phyloP scores from a whole-genome alignment of 805 yeast genomes.

The Wickerhamiella occidentalis region DNA sequence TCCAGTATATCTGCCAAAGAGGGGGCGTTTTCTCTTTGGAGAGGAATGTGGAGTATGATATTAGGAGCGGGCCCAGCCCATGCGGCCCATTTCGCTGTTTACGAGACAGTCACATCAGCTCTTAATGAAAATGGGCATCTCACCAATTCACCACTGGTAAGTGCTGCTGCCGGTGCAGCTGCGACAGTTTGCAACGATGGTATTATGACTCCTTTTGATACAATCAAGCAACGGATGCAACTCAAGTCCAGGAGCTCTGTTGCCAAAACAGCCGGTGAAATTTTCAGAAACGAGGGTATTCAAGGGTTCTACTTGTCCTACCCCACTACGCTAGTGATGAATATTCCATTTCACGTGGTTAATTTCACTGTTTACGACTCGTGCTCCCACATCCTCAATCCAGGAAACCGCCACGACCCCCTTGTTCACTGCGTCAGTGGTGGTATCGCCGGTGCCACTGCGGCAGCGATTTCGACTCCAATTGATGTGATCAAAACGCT shows the following conservation, averaged over 20 bases:
- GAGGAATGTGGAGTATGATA: constrained; percentile 84
- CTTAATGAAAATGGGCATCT: constrained; percentile 34
- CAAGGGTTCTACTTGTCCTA: constrained; percentile 82
- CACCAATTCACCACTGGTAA: constrained; percentile 63
- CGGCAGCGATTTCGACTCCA: constrained; percentile 92
- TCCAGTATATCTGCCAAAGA: constrained; percentile 71
- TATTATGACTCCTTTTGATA: constrained; percentile 94
- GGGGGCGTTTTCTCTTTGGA: constrained; percentile 81
- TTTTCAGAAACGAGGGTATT: constrained; percentile 33
- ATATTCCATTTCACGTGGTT: constrained; percentile 88
- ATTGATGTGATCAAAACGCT: constrained; percentile 84
- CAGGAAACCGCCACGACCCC: constrained; percentile 66
- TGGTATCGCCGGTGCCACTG: constrained; percentile 87
- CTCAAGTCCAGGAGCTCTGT: constrained; percentile 22
- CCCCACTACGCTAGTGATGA: constrained; percentile 86
- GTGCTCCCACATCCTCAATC: constrained; percentile 65
- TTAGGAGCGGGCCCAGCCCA: constrained; percentile 99
- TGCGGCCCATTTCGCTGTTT: constrained; percentile 91
- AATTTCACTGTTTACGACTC: constrained; percentile 90
- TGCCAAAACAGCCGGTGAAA: constrained; percentile 21
- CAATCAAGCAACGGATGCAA: constrained; percentile 92
- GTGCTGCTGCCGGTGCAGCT: constrained; percentile 77
- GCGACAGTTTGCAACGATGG: constrained; percentile 94
- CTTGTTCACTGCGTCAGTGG: constrained; percentile 85
- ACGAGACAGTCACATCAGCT: constrained; percentile 62